Evolutionary conservation across 768 basidiomycete species (phyloP).

Genomic region (Termitomyces sp.): DNA sequence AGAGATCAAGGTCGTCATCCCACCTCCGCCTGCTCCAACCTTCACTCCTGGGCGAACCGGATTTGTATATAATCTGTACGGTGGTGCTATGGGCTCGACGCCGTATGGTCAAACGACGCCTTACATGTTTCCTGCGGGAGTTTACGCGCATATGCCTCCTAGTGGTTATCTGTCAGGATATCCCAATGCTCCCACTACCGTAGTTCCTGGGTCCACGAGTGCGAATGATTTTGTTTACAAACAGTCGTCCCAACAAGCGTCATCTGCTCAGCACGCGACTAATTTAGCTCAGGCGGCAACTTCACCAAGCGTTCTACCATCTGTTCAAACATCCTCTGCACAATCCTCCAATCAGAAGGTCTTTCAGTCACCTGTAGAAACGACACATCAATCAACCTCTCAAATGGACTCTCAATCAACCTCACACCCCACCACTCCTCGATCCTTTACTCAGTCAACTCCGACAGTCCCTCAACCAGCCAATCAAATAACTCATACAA

Average conservation of each 20-base stretch:
- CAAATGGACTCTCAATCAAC: neutral
- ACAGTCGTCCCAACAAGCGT: neutral
- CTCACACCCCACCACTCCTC: neutral
- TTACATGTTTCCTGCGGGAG: conserved; percentile 9
- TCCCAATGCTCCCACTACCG: neutral
- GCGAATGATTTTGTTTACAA: neutral
- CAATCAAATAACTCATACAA: neutral
- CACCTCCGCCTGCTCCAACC: conserved; percentile 23
- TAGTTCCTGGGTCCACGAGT: neutral
- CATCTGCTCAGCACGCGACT: neutral
- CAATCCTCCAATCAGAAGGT: neutral
- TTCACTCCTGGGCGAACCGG: conserved; percentile 10
- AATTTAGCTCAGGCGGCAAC: neutral
- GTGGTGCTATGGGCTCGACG: conserved; percentile 10
- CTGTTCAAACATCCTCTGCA: neutral
- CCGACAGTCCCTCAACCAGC: neutral
- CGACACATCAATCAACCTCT: neutral
- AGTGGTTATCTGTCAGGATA: conserved; percentile 4
- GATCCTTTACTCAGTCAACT: neutral
- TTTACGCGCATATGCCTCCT: conserved; percentile 4
- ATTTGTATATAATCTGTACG: conserved; percentile 6
- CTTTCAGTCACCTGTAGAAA: neutral
- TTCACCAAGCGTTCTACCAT: neutral
- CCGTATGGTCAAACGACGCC: conserved; percentile 14
- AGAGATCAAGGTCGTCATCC: conserved; percentile 41